These are phyloP conservation scores for Thielaviopsis euricoi DNA, from an alignment of 2,329 filamentous ascomycete species.

Conservation along the genomic window DNA sequence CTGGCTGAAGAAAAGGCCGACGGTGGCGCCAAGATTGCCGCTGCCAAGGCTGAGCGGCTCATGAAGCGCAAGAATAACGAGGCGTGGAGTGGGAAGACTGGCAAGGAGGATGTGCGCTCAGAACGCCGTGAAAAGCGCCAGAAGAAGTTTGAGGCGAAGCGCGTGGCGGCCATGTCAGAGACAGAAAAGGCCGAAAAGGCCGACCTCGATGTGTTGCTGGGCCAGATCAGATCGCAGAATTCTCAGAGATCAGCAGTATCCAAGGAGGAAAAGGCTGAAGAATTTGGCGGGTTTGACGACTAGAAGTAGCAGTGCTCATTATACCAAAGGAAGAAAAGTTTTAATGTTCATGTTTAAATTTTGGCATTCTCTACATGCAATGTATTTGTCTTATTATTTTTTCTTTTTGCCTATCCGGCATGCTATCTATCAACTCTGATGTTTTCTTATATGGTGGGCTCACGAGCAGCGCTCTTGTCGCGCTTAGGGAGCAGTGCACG, in stretches of 20 bases:
- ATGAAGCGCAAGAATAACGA: constrained; percentile 45
- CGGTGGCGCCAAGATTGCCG: constrained; percentile 21
- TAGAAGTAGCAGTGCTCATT: constrained; percentile 14
- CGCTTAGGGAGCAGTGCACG: constrained; percentile 6
- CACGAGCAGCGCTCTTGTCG: not conserved
- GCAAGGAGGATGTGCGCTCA: constrained; percentile 45
- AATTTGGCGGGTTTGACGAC: constrained; percentile 44
- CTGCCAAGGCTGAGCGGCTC: constrained; percentile 22
- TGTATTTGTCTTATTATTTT: not conserved
- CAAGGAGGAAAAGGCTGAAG: constrained; percentile 25
- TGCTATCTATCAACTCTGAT: not conserved
- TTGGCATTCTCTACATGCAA: not conserved
- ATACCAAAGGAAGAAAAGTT: not conserved
- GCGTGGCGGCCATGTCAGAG: constrained; percentile 49
- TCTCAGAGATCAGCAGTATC: constrained; percentile 19
- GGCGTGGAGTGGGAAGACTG: constrained; percentile 58
- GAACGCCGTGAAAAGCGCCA: constrained; percentile 48
- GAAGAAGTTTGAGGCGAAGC: constrained; percentile 46
- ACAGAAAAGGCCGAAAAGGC: constrained; percentile 46
- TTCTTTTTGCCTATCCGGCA: not conserved
- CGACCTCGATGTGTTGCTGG: constrained; percentile 48
- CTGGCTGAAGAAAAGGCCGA: constrained; percentile 33
- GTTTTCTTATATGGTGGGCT: not conserved
- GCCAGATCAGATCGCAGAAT: constrained; percentile 44
- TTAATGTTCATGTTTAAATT: not conserved